Base-by-base conservation (phyloP, 768 basidiomycete genomes). In the Amanita phalloides region DNA sequence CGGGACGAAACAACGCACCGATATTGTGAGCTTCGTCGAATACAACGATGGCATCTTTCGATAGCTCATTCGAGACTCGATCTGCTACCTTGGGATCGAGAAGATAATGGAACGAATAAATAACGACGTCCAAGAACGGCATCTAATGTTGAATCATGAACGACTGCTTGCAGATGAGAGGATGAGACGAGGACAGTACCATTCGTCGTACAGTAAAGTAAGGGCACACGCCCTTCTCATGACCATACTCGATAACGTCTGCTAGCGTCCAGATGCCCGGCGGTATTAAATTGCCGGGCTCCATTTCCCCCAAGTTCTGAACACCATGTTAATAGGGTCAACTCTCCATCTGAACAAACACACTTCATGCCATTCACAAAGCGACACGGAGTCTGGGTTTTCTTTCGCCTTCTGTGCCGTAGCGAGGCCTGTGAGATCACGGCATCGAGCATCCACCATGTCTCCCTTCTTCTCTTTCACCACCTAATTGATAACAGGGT, bases 1-100 rank as follows among this genome's bases (percentile, higher is more conserved):
- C 11, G 25, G 23, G n/a, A 17, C 25, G 20, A 20, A 37, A 32
- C 48, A 49, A 32, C 75, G 52, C 58, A 93, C 94, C 94, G 48
- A 99, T 99, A 64, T 99, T 99, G 67, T 99, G 96, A 13, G 96
- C 96, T 64, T 99, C 96, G 61, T 99, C 96, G 61, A 99, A 99
- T 1, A 99, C 96, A 36, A 99, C 93, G 49, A 99, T 99, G 28
- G 92, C 86, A 64, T 99, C 96, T 61, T 97, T 98, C 6, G 88
- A 90, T 70, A 99, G 75, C 65, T 99, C 96, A 62, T 91, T 94
- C 2, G 96, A 98, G 11, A 99, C 96, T 69, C 98, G 94, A 59
- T 98, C 96, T 0, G 96, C 96, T 38, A 99, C 94, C 68, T 99
- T 99, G 2, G 96, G 96, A 69, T 99, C 96, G 28, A 99, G 79